Base-by-base conservation (phyloP, 2,329 filamentous ascomycete species). In the Neofusicoccum parvum region DNA sequence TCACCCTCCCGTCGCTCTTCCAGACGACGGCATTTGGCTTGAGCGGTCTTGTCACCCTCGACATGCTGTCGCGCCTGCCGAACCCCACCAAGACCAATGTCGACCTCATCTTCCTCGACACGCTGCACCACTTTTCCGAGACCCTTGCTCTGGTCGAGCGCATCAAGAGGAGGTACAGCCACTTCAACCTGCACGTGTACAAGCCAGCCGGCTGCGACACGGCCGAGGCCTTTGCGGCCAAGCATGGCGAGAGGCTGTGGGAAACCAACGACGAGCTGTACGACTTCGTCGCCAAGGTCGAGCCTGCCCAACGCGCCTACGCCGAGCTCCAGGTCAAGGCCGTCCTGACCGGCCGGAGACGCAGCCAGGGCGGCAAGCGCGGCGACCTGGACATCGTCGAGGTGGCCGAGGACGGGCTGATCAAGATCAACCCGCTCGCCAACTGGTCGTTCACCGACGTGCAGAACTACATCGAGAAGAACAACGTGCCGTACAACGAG, bases 391-490 rank as follows among this genome's bases (percentile, higher is more conserved):
- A 93, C 75, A 92, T 99, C 75, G 87, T 99, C 73, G 95, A 99
- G 79, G 83, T 98, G 32, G 94, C 97, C 76, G 94, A 97, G 78
- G 87, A 90, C 34, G 92, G 92, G 63, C 85, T 98, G 69, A 87
- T 98, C 85, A 99, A 99, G 86, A 90, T 99, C 86, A 99, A 98
- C 84, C 95, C 95, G 12, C 83, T 99, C 69, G 94, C 94, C 75
- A 92, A 94, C 81, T 99, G 95, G 95, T 86, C 86, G 49, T 99
- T 99, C 81, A 82, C 88, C 68, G 91, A 98, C 76, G 94, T 99
- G 67, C 89, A 94, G 79, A 84, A 87, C 46, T 99, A 99, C 81
- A 87, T 97, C 80, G 87, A 88, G 72, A 89, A 91, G 73, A 87
- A 97, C 83, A 81, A 92, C 67, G 93, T 99, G 3, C 95, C 95